phyloP scores from a whole-genome alignment of 345 rosid genomes.

The Cardamine chenopodiifolia region DNA sequence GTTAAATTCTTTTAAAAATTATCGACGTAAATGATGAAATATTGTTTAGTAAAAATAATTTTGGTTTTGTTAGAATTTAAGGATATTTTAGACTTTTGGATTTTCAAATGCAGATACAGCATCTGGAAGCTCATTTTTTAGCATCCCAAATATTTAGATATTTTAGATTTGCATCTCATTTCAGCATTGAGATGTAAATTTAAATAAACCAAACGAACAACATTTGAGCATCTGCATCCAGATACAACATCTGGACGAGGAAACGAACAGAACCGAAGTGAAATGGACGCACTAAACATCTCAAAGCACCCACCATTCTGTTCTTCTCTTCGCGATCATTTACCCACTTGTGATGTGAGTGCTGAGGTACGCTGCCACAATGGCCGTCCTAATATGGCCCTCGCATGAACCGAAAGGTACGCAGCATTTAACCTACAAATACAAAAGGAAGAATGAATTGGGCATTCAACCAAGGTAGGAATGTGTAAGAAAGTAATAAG shows the following conservation, averaged over 20 bases:
- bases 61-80: neutral
- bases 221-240: too few species aligned
- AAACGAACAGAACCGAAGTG: neutral
- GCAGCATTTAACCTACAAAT: conserved; percentile 69
- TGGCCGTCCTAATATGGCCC: conserved; percentile 68
- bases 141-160: neutral
- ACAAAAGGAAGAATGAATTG: conserved; percentile 30
- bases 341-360: conserved; percentile 44
- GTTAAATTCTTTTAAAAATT: too few species aligned
- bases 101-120: neutral
- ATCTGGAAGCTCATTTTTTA: neutral
- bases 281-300: conserved; percentile 12
- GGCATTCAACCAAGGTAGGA: conserved; percentile 3
- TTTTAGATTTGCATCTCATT: neutral
- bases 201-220: too few species aligned
- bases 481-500: neutral
- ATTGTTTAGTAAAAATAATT: neutral
- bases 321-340: conserved; percentile 22
- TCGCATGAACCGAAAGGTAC: conserved; percentile 81
- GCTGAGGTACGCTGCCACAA: conserved; percentile 71
- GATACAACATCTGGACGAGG: too few species aligned
- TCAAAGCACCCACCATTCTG: conserved; percentile 17
- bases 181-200: neutral
- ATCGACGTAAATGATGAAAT: neutral
- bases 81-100: neutral